These are phyloP conservation scores for Tylopilus intermedius DNA, from an alignment of 768 basidiomycete species.

Conservation along the genomic window DNA sequence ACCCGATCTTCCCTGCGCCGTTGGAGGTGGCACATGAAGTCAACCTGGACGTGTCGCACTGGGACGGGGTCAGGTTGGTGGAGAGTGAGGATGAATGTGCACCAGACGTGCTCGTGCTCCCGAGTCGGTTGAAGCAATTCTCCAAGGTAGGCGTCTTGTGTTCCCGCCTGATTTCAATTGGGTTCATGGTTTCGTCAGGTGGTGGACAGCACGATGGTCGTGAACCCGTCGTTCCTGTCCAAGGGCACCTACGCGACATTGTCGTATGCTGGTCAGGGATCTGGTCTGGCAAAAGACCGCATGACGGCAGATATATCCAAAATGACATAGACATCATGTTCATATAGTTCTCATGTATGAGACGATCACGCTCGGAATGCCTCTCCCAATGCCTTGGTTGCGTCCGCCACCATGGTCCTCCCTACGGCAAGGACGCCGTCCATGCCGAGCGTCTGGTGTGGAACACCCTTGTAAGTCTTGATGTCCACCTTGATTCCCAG, in stretches of 20 bases:
- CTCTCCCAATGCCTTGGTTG: conserved; percentile 18
- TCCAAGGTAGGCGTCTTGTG: conserved; percentile 55
- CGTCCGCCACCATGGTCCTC: conserved; percentile 15
- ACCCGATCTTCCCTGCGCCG: conserved; percentile 90
- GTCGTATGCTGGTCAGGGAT: conserved; percentile 26
- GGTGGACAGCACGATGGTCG: conserved; percentile 68
- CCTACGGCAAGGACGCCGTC: conserved; percentile 38
- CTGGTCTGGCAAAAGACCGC: conserved; percentile 26
- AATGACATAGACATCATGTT: conserved; percentile 17
- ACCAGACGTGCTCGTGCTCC: conserved; percentile 83
- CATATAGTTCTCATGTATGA: background rate
- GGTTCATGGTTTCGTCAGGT: conserved; percentile 39
- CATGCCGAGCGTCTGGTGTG: conserved; percentile 73
- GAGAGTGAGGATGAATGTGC: conserved; percentile 40
- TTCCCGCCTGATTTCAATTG: background rate
- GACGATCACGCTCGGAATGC: conserved; percentile 9
- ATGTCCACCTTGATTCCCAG: conserved; percentile 52
- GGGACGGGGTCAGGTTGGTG: conserved; percentile 39
- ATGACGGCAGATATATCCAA: conserved; percentile 25
- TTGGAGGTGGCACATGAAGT: conserved; percentile 69
- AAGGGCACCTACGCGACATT: conserved; percentile 56
- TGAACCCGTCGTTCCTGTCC: conserved; percentile 80
- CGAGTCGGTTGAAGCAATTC: conserved; percentile 88
- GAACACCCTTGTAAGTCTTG: conserved; percentile 50
- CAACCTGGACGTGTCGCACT: conserved; percentile 87